Evolutionary conservation across 2,329 filamentous ascomycete species (phyloP).

Genomic region (Xylaria sp.): DNA sequence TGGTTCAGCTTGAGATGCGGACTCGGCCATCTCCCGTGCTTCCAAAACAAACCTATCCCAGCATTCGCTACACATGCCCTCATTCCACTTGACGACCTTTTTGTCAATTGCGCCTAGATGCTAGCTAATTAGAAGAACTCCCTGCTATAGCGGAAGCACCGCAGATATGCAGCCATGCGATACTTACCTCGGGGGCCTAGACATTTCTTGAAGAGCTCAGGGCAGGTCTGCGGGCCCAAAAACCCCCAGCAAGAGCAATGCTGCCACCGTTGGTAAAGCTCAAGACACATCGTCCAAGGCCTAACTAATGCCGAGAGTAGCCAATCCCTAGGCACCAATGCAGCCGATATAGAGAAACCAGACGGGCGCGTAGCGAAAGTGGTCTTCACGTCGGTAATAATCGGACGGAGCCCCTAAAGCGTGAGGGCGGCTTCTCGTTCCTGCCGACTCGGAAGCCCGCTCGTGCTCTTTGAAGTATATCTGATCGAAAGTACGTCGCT

Average conservation of each 20-base stretch:
- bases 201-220: slow-evolving; percentile 42
- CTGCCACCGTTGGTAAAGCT: slow-evolving; percentile 43
- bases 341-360: background rate
- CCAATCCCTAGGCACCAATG: background rate
- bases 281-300: slow-evolving; percentile 39
- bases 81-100: slow-evolving; percentile 41
- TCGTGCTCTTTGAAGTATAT: background rate
- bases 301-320: background rate
- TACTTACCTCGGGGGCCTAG: slow-evolving; percentile 42
- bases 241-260: slow-evolving; percentile 43
- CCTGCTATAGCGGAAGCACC: no score
- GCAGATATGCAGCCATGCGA: background rate
- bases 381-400: background rate
- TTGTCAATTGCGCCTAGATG: slow-evolving; percentile 33
- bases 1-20: slow-evolving; percentile 27
- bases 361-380: background rate
- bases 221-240: slow-evolving; percentile 39
- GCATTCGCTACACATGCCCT: slow-evolving; percentile 44
- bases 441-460: background rate
- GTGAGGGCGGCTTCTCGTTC: background rate
- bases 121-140: background rate
- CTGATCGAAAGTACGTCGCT: background rate
- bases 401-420: background rate
- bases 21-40: slow-evolving; percentile 41
- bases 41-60: slow-evolving; percentile 42